phyloP scores from a whole-genome alignment of 2,329 filamentous ascomycete genomes.

The Talaromyces rugulosus region DNA sequence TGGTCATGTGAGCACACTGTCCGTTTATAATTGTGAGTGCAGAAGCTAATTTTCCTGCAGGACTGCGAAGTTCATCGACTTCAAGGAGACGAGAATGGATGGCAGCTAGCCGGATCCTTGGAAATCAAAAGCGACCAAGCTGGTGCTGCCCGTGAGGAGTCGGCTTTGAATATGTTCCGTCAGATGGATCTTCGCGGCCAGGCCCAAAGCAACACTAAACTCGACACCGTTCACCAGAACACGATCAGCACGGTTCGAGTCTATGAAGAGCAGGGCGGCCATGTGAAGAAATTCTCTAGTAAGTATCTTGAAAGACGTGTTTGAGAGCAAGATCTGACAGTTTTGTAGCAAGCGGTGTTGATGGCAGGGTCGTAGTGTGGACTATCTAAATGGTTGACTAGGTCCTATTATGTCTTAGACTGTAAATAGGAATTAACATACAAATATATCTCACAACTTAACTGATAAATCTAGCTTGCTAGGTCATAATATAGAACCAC shows the following conservation, averaged over 20 bases:
- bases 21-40: not conserved
- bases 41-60: conserved; percentile 23
- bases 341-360: conserved; percentile 68
- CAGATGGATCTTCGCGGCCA: conserved; percentile 99
- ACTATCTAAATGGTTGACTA: conserved; percentile 45
- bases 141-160: conserved; percentile 70
- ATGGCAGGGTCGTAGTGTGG: conserved; percentile 80
- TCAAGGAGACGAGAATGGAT: conserved; percentile 70
- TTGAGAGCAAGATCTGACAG: conserved; percentile 12
- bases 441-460: not conserved
- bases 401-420: not conserved
- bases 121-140: conserved; percentile 63
- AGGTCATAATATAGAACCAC: too few species aligned
- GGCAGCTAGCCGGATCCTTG: conserved; percentile 77
- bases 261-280: conserved; percentile 63
- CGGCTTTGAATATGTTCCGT: conserved; percentile 93
- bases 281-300: conserved; percentile 81
- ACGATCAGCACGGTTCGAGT: conserved; percentile 81
- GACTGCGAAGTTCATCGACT: conserved; percentile 86
- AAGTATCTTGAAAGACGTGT: conserved; percentile 40
- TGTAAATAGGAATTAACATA: not conserved
- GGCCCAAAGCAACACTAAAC: conserved; percentile 81
- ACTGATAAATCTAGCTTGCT: not conserved
- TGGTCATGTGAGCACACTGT: conserved; percentile 61
- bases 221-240: conserved; percentile 96